Evolutionary conservation across 495 filamentous ascomycete species (phyloP).

Genomic region (Antarctomyces pellizariae): DNA sequence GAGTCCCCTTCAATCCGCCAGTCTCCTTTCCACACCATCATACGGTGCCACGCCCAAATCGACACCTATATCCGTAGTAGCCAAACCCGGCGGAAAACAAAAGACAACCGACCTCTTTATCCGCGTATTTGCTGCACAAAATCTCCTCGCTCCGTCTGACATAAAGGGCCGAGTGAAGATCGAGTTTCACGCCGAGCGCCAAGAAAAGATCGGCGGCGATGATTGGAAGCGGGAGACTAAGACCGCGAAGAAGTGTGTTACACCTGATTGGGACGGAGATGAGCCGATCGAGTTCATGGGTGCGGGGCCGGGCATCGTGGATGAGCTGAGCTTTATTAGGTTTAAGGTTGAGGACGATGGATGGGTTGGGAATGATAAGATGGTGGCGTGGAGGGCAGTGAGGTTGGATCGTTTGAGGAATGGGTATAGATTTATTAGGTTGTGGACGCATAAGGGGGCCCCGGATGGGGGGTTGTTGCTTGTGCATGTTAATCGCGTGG

Average conservation of each 20-base stretch:
- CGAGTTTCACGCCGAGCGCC: constrained; percentile 56
- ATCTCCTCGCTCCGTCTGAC: constrained; percentile 28
- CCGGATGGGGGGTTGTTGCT: constrained; percentile 40
- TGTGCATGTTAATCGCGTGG: constrained; percentile 45
- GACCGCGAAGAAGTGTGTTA: constrained; percentile 30
- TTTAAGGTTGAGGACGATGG: constrained; percentile 76
- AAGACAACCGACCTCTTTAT: too few relatives aligned
- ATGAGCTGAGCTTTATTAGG: constrained; percentile 64
- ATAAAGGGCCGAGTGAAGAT: too few relatives aligned
- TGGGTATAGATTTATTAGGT: constrained; percentile 54
- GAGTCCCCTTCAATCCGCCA: too few relatives aligned
- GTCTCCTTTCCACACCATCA: too few relatives aligned
- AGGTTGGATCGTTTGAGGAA: constrained; percentile 52
- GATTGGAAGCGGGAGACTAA: constrained; percentile 11
- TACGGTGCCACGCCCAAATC: too few relatives aligned
- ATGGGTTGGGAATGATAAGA: constrained; percentile 38
- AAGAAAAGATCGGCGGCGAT: constrained; percentile 22
- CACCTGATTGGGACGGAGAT: constrained; percentile 48
- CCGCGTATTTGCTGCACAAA: constrained; percentile 31
- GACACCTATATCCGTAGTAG: too few relatives aligned
- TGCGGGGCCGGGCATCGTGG: constrained; percentile 33
- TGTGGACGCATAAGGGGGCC: constrained; percentile 39
- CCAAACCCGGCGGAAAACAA: too few relatives aligned
- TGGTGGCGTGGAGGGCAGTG: constrained; percentile 76
- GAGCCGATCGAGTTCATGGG: constrained; percentile 35